A percentile compares a stretch with the other conserved stretches of the same genome.
Evolutionary conservation across 768 basidiomycete species (phyloP).

Genomic region (Auricularia sp.): DNA sequence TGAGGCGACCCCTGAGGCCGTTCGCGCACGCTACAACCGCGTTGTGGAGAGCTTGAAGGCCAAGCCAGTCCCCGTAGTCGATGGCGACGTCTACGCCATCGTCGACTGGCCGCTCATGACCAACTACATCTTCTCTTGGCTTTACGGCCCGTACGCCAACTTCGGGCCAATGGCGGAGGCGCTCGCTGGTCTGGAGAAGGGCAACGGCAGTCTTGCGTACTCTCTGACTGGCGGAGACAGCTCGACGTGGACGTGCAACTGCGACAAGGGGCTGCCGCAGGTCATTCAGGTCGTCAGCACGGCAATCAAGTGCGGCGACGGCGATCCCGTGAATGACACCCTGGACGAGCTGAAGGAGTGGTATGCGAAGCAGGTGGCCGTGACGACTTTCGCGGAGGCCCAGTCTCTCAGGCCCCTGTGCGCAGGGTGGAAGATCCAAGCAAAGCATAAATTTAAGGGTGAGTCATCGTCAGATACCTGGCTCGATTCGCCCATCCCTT

Average conservation of each 20-base stretch:
- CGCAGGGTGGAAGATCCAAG: constrained; percentile 9
- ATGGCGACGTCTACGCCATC: constrained; percentile 24
- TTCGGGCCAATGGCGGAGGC: constrained; percentile 28
- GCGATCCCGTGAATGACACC: constrained; percentile 7
- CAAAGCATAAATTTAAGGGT: constrained; percentile 10
- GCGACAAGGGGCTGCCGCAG: background rate
- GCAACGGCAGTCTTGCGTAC: background rate
- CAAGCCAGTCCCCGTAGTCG: constrained; percentile 27
- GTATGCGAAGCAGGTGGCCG: background rate
- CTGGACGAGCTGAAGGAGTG: constrained; percentile 5
- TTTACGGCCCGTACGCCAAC: constrained; percentile 27
- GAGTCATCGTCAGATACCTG: background rate
- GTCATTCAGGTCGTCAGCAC: background rate
- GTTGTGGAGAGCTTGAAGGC: constrained; percentile 24
- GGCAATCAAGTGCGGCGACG: constrained; percentile 11
- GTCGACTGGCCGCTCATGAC: constrained; percentile 28
- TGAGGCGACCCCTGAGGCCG: constrained; percentile 24
- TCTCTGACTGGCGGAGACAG: background rate
- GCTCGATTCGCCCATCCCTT: no score
- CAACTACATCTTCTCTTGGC: constrained; percentile 20
- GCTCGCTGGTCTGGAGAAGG: constrained; percentile 22
- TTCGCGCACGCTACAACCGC: constrained; percentile 26
- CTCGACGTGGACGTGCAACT: background rate
- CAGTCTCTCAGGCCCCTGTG: background rate
- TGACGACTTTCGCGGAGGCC: constrained; percentile 9